Evolutionary conservation across 306 rosid species (phyloP).

Genomic region (Gastrolobium bilobum): DNA sequence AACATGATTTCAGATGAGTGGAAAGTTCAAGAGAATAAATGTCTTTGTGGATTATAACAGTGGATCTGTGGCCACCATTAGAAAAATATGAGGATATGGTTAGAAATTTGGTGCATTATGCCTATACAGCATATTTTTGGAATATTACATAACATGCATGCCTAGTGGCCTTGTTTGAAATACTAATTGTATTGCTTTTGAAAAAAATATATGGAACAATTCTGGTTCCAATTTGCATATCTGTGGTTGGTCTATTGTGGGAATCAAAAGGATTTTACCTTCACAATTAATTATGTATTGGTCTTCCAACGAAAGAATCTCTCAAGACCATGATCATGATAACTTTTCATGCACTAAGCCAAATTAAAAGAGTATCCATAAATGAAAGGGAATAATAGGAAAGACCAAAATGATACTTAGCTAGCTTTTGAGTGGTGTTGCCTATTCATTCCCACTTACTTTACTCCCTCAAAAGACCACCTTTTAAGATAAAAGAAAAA

Average conservation of each 20-base stretch:
- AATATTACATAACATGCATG: slow-evolving; percentile 29
- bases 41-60: slow-evolving; percentile 41
- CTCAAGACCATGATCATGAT: slow-evolving; percentile 44
- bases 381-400: slow-evolving; percentile 19
- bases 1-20: slow-evolving; percentile 35
- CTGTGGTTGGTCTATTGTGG: slow-evolving; percentile 44
- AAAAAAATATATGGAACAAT: slow-evolving; percentile 32
- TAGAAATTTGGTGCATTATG: slow-evolving; percentile 44
- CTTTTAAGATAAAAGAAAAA: slow-evolving; percentile 60
- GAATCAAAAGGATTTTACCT: slow-evolving; percentile 47
- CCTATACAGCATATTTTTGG: slow-evolving; percentile 10
- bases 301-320: slow-evolving; percentile 50
- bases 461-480: slow-evolving; percentile 64
- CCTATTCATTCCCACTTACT: slow-evolving; percentile 69
- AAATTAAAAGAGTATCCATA: slow-evolving; percentile 40
- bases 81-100: slow-evolving; percentile 28
- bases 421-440: slow-evolving; percentile 58
- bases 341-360: slow-evolving; percentile 43
- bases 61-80: slow-evolving; percentile 28
- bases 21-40: slow-evolving; percentile 49
- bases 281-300: not conserved
- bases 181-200: slow-evolving; percentile 28
- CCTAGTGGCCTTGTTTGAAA: slow-evolving; percentile 44
- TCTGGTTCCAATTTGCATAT: slow-evolving; percentile 48
- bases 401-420: slow-evolving; percentile 39